A percentile compares a stretch with the other conserved stretches of the same genome.
Evolutionary conservation across 2,329 filamentous ascomycete species (phyloP).

Genomic region (Colletotrichum cordylinicola): DNA sequence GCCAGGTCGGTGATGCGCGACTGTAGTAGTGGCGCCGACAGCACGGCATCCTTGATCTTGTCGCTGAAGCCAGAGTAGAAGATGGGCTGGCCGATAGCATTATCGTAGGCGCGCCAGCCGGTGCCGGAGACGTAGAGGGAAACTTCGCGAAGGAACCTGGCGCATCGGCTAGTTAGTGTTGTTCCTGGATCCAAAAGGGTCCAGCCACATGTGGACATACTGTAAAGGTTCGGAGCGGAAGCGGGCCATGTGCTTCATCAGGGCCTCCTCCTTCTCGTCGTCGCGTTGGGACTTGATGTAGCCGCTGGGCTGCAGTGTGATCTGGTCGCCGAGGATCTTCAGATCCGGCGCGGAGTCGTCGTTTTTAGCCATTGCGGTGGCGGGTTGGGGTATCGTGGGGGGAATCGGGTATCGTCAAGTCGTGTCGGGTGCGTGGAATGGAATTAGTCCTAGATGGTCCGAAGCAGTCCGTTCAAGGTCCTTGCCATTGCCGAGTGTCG

Average conservation of each 20-base stretch:
- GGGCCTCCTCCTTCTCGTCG: slow-evolving; percentile 68
- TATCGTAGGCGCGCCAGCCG: slow-evolving; percentile 94
- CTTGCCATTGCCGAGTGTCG: slow-evolving; percentile 13
- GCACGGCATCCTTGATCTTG: slow-evolving; percentile 80
- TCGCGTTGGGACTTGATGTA: slow-evolving; percentile 59
- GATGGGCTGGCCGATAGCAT: slow-evolving; percentile 87
- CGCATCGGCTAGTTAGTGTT: neutral
- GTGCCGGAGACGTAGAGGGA: slow-evolving; percentile 91
- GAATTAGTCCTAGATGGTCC: neutral
- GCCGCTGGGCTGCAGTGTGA: slow-evolving; percentile 77
- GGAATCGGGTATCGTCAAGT: neutral
- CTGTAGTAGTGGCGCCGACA: slow-evolving; percentile 78
- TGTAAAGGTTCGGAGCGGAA: slow-evolving; percentile 76
- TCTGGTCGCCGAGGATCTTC: slow-evolving; percentile 75
- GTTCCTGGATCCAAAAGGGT: slow-evolving; percentile 5
- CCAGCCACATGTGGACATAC: slow-evolving; percentile 37
- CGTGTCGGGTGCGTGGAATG: neutral
- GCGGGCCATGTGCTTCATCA: slow-evolving; percentile 84
- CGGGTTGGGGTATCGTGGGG: neutral
- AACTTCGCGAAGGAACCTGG: slow-evolving; percentile 88
- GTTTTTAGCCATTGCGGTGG: slow-evolving; percentile 39
- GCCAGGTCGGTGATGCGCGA: slow-evolving; percentile 79
- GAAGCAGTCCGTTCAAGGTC: slow-evolving; percentile 7
- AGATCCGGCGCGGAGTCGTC: slow-evolving; percentile 69
- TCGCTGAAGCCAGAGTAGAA: slow-evolving; percentile 94